phyloP scores from a whole-genome alignment of 306 rosid species.

The Erythrophleum fordii region DNA sequence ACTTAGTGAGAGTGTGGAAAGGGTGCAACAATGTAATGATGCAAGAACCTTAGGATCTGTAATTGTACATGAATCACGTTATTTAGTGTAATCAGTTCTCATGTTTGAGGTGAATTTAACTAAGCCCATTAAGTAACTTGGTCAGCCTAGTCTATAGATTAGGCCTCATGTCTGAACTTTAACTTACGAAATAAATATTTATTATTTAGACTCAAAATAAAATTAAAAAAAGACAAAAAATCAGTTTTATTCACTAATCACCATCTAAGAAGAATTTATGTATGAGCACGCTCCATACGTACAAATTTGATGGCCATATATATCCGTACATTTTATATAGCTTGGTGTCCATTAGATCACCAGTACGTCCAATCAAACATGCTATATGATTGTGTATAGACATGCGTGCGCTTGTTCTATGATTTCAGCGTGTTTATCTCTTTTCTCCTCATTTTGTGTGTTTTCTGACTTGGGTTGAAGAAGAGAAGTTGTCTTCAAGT shows the following conservation, averaged over 20 bases:
- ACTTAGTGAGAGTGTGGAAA: no score
- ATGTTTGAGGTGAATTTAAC: no score
- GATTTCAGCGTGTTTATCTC: slow-evolving; percentile 42
- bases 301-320: background rate
- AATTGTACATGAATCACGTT: no score
- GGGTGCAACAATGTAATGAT: no score
- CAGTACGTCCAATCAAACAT: slow-evolving; percentile 53
- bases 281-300: background rate
- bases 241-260: background rate
- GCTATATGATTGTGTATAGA: slow-evolving; percentile 42
- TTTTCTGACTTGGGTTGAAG: slow-evolving; percentile 55
- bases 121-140: no score
- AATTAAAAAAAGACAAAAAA: no score
- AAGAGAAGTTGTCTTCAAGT: slow-evolving; percentile 59
- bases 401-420: slow-evolving; percentile 35
- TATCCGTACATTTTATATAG: slow-evolving; percentile 14
- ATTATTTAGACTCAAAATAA: no score
- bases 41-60: no score
- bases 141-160: no score
- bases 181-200: no score
- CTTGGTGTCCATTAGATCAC: slow-evolving; percentile 45
- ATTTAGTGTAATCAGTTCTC: no score
- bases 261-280: background rate
- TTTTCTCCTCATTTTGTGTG: slow-evolving; percentile 38
- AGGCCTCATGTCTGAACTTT: no score